Base-by-base conservation (phyloP, 768 basidiomycete genomes). In the Trametes meyenii region DNA sequence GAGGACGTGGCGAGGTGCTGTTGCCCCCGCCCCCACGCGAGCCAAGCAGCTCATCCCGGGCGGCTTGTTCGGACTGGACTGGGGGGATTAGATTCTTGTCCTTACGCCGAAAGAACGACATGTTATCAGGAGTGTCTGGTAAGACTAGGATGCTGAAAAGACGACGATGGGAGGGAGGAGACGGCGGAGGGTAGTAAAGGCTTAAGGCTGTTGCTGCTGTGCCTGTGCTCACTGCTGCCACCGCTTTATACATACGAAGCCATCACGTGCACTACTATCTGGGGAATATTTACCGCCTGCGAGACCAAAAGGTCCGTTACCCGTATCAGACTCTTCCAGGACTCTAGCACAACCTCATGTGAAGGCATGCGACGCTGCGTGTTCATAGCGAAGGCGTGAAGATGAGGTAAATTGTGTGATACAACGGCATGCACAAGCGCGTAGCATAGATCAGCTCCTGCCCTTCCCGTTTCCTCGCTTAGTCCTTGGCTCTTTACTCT, bases 31-130 rank as follows among this genome's bases (percentile, higher is more conserved):
- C 48, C 55, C 69, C 72, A 48, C 76, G 65, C 62, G 64, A 23
- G 71, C 71, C 50, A 73, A 73, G 21, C 61, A 68, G 21, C 69
- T 71, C 63, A 63, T 66, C 23, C 59, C 42, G 69, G 33, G 67
- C 58, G 16, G 70, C 64, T 36, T 75, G 72, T 44, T 72, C 69
- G 13, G 79, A 65, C 45, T 78, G 70, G 6, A 88, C 80, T n/a
- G 92, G 87, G 46, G 92, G 92, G 51, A 94, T 92, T 11, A 79
- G 56, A 52, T 79, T 67, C 70, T 85, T 80, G 53, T 87, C 81
- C 69, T 87, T 91, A 71, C 84, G 83, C 72, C 83, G 88, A 77
- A 85, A 88, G 68, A 85, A 82, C 67, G 85, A 81, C 88, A 90
- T 89, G 70, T 60, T 46, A 40, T n/a, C 43, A 49, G 21, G 26